Evolutionary conservation across 1,139 yeast genomes (phyloP).

Genomic region (Geotrichum klebahnii): DNA sequence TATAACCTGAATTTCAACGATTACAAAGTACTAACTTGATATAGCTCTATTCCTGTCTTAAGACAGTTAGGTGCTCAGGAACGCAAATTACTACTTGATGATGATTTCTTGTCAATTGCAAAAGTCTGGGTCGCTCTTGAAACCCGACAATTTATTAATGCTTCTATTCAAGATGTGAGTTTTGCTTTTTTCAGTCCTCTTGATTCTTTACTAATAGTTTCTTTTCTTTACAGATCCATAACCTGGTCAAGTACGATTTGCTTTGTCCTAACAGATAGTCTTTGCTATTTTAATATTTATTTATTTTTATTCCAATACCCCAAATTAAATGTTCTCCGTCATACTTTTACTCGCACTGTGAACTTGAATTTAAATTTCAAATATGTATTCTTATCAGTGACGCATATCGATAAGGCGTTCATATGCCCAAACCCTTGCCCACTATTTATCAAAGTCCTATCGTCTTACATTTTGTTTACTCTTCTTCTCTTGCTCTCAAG

Average conservation of each 20-base stretch:
- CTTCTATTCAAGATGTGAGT: conserved; percentile 65
- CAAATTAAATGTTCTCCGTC: too few species aligned
- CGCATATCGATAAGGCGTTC: neutral
- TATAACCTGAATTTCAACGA: too few species aligned
- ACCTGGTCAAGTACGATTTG: conserved; percentile 55
- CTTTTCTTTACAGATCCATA: conserved; percentile 40
- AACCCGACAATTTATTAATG: conserved; percentile 77
- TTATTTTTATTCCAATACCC: conserved; percentile 5
- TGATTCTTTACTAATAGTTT: neutral
- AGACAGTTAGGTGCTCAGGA: conserved; percentile 72
- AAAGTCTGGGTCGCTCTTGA: conserved; percentile 91
- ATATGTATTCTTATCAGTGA: too few species aligned
- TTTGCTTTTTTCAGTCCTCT: neutral
- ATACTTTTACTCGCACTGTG: too few species aligned
- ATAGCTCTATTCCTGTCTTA: conserved; percentile 80
- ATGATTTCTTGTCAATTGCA: conserved; percentile 69
- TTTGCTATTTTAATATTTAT: neutral
- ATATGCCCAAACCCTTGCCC: neutral
- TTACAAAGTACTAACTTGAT: conserved; percentile 25
- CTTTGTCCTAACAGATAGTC: conserved; percentile 59
- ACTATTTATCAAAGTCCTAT: too few species aligned
- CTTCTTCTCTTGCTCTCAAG: too few species aligned
- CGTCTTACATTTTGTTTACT: too few species aligned
- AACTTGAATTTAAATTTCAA: too few species aligned
- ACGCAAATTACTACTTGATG: conserved; percentile 49